A percentile compares a stretch with the other conserved stretches of the same genome.
These are phyloP conservation scores for Cynanchum wilfordii DNA, from an alignment of 257 asterid genomes.

Conservation along the genomic window DNA sequence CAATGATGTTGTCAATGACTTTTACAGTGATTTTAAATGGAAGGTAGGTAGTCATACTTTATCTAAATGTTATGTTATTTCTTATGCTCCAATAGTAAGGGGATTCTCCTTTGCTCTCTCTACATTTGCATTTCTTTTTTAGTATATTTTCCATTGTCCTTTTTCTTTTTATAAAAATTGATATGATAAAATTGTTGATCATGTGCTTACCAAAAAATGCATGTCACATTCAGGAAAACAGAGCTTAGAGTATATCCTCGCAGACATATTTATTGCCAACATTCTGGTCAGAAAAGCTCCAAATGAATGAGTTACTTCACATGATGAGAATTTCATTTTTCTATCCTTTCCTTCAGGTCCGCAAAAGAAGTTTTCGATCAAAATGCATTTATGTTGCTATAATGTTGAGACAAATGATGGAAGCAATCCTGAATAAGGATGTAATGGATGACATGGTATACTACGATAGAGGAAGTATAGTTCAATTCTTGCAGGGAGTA, in stretches of 20 bases:
- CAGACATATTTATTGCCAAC: constrained; percentile 66
- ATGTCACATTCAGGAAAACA: constrained; percentile 50
- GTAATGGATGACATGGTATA: constrained; percentile 92
- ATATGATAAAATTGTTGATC: constrained; percentile 12
- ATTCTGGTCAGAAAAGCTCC: constrained; percentile 55
- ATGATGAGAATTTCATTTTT: constrained; percentile 13
- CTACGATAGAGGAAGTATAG: not conserved
- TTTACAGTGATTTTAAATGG: no score
- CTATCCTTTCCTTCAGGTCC: constrained; percentile 39
- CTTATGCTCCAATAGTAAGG: constrained; percentile 26
- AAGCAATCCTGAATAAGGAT: constrained; percentile 91
- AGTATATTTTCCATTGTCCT: not conserved
- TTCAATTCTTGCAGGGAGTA: not conserved
- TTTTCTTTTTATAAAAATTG: not conserved
- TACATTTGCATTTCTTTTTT: not conserved
- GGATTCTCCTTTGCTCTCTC: constrained; percentile 21
- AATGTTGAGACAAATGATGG: constrained; percentile 96
- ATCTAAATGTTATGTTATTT: no score
- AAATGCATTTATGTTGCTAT: constrained; percentile 94
- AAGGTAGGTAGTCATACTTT: no score
- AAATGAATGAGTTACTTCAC: constrained; percentile 9
- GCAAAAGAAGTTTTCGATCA: constrained; percentile 62
- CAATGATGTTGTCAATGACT: no score
- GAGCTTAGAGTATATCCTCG: constrained; percentile 58
- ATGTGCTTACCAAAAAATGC: not conserved